These are phyloP conservation scores for Aquilaria sinensis DNA, from an alignment of 345 rosid genomes.

Conservation along the genomic window DNA sequence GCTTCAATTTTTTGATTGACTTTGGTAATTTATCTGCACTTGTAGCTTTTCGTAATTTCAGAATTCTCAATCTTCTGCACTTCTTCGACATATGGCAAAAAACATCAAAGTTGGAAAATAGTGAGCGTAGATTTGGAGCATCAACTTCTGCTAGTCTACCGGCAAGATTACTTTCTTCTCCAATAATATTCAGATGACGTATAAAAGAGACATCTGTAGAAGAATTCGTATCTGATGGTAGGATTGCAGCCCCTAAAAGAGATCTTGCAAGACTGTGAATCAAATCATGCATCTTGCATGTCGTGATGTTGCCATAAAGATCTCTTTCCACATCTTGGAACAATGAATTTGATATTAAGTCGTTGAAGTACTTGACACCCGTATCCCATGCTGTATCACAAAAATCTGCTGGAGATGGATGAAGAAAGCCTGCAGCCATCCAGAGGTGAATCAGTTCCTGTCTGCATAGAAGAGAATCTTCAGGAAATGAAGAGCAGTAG, in stretches of 20 bases:
- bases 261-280: slow-evolving; percentile 9
- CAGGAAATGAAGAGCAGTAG: neutral
- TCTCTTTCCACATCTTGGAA: slow-evolving; percentile 13
- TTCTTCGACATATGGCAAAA: neutral
- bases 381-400: neutral
- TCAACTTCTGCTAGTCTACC: neutral
- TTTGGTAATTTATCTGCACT: too few species aligned
- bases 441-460: slow-evolving; percentile 11
- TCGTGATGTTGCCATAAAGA: neutral
- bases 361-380: slow-evolving; percentile 9
- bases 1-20: too few species aligned
- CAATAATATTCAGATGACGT: neutral
- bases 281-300: slow-evolving; percentile 18
- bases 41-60: neutral
- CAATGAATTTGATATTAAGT: slow-evolving; percentile 9
- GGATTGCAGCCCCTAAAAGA: neutral
- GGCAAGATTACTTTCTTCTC: neutral
- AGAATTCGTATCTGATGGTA: neutral
- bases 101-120: neutral
- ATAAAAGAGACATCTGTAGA: neutral
- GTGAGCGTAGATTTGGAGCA: neutral
- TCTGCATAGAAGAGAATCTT: neutral
- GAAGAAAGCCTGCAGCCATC: slow-evolving; percentile 15
- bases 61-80: neutral
- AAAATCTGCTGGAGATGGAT: neutral